These are phyloP conservation scores for Chara braunii DNA, from an alignment of 139 green algal genomes.

Conservation along the genomic window DNA sequence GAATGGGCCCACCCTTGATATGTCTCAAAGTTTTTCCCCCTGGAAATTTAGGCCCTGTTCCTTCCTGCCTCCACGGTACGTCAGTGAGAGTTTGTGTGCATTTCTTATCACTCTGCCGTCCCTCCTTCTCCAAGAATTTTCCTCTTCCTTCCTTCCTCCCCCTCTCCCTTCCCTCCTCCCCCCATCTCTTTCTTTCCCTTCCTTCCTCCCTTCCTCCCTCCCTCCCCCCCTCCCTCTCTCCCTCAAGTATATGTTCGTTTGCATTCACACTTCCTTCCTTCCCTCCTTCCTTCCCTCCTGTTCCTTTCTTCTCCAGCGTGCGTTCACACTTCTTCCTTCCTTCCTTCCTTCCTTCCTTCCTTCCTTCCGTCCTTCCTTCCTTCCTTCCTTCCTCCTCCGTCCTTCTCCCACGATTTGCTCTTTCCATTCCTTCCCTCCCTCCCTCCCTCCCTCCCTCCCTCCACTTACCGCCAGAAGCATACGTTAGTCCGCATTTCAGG, in stretches of 20 bases:
- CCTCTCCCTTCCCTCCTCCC: background rate
- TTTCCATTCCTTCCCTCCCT: too few relatives aligned
- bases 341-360: background rate
- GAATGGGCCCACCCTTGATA: too few relatives aligned
- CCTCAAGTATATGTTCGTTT: background rate
- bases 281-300: conserved; percentile 1
- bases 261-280: background rate
- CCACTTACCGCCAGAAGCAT: too few relatives aligned
- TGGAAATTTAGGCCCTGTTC: background rate
- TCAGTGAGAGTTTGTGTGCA: background rate
- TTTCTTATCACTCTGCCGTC: background rate
- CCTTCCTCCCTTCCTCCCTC: background rate
- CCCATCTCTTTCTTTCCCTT: background rate
- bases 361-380: background rate
- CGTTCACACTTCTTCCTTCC: background rate
- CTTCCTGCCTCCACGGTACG: background rate
- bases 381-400: background rate
- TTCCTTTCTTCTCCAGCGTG: background rate
- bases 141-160: background rate
- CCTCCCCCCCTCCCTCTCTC: background rate
- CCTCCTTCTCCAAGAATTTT: background rate
- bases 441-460: too few relatives aligned
- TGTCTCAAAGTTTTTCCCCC: background rate
- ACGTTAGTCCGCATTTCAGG: too few relatives aligned
- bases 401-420: too few relatives aligned